phyloP scores from a whole-genome alignment of 495 filamentous ascomycete species.

The Hypomontagnella submonticulosa region DNA sequence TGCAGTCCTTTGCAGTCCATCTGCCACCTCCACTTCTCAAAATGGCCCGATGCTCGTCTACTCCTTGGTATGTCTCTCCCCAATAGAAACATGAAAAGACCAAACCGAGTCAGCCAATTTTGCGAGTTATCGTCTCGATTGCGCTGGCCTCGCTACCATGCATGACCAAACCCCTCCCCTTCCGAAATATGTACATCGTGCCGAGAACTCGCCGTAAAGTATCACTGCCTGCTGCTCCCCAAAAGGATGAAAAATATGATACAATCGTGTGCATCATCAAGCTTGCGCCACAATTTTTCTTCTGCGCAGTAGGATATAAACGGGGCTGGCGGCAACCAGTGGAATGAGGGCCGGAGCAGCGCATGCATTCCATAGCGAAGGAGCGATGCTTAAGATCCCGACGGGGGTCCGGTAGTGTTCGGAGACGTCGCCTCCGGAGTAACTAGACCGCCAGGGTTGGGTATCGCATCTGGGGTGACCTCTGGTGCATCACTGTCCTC shows the following conservation, averaged over 20 bases:
- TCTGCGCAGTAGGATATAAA: background rate
- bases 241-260: constrained; percentile 9
- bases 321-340: background rate
- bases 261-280: constrained; percentile 4
- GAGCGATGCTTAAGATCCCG: constrained; percentile 12
- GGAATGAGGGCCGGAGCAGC: background rate
- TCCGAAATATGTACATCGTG: constrained; percentile 9
- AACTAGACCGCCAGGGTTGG: constrained; percentile 31
- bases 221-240: background rate
- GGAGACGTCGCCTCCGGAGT: constrained; percentile 32
- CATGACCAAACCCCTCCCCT: background rate
- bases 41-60: constrained; percentile 11
- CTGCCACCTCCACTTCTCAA: constrained; percentile 1
- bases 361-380: background rate
- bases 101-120: constrained; percentile 13
- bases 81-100: constrained; percentile 21
- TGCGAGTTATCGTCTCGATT: background rate
- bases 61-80: constrained; percentile 19
- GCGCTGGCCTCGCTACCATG: constrained; percentile 1
- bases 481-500: constrained; percentile 50
- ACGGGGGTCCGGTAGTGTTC: constrained; percentile 12
- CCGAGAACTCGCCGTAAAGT: background rate
- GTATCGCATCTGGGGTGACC: constrained; percentile 39
- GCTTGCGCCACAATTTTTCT: background rate
- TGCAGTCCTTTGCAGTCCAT: constrained; percentile 8